Evolutionary conservation across 75 land plant genomes (phyloP), one percentile per base, ranked within the genome.

Genomic region (Cupressus sempervirens): DNA sequence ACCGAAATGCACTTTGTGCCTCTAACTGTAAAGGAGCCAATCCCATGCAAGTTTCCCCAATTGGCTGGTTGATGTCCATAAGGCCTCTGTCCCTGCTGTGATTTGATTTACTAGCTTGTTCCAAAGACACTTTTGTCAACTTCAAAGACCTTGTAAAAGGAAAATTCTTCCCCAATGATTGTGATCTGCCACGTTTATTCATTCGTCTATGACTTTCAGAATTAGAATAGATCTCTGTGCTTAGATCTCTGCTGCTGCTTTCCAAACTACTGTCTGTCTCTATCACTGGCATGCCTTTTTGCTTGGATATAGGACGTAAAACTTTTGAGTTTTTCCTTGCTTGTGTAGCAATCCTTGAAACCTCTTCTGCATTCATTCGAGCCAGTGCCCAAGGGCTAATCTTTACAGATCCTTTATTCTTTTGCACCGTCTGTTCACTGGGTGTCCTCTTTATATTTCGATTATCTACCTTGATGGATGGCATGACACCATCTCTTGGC

Each of bases 361-460:
- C 95, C 70, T 97, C 99, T 85, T 96, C 98, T 58, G 95, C 91
- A 85, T 97, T 93, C 34, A 97, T 70, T 7, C 95, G 93, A 23
- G 99, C 99, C 34, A 97, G 86, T 38, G 95, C 87, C 99, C 99
- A 97, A 12, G 99, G 98, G 77, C 95, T 97, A 40, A 97, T 96
- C 86, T 90, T 96, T 14, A 96, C 98, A 20, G 90, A 79, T 36
- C 76, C 84, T 56, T 91, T 86, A 30, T 83, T 86, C 85, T 83
- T 91, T 83, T 90, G 91, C 82, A 83, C 90, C 18, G 50, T 45
- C 38, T 79, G 58, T 76, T 94, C 96, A 23, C 91, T 93, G 16
- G 36, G 68, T 40, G 45, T 83, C 50, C 70, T 84, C 84, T 86
- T 92, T 76, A 91, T 89, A 34, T 91, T 90, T 45, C 83, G 56